Base-by-base conservation (phyloP, 2,329 filamentous ascomycete species). In the Botrytis medusae region DNA sequence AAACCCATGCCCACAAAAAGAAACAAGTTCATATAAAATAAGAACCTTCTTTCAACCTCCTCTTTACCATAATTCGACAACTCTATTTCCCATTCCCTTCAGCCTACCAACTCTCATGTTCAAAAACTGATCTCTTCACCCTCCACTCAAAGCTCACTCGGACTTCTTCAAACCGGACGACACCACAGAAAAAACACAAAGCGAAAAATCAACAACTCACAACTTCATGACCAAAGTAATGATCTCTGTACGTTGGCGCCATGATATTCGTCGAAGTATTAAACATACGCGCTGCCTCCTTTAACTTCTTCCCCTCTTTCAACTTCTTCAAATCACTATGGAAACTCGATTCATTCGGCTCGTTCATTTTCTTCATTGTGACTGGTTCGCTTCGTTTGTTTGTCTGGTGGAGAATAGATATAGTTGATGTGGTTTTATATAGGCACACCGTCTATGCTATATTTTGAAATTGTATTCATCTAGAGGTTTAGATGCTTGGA, bases 181-280 rank as follows among this genome's bases (percentile, higher is more conserved):
- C 20, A 46, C 2, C 34, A 61, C 34, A 40, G 42, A 2, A 44
- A 44, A 29, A 57, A n/a, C 48, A 54, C 3, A 57, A 18, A 32
- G n/a, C 16, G 37, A 62, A 29, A 29, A 20, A 5, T 1, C 40
- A 51, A 29, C 20, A 57, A 71, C 69, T 65, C 34, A 71, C 69
- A 42, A 51, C 44, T 10, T 29, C 18, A 54, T 71, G 69, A 29
- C 34, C 18, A 65, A 54, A 64, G 32, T 71, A 71, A 54, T 71
- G 69, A 29, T 71, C 69, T 8, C 69, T 61, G 25, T 71, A 71
- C 16, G 69, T 71, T 16, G 69, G 57, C 20, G 69, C 69, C 69
- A 71, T 71, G 40, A 37, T 29, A 25, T 3, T 8, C 3, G 14
- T 40, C 7, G 48, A 68, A 10, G 25, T 14, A 14, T 22, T 57